Evolutionary conservation across 805 yeast species (phyloP).

Genomic region (Wickerhamiella cacticola): DNA sequence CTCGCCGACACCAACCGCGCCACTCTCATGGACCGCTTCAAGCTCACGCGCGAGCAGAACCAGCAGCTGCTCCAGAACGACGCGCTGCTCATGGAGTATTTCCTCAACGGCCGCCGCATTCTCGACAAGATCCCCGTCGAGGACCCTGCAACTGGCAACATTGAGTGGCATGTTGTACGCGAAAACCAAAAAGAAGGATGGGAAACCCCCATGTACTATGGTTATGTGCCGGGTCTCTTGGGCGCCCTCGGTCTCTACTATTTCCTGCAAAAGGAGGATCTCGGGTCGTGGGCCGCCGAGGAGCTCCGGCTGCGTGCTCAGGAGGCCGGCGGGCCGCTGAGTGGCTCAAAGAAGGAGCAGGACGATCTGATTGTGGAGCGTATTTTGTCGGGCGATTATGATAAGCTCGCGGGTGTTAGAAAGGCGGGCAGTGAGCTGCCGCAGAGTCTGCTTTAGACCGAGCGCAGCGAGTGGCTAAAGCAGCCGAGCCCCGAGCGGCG

Average conservation of each 20-base stretch:
- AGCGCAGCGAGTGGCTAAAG: no score
- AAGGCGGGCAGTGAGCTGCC: conserved; percentile 30
- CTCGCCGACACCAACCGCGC: conserved; percentile 47
- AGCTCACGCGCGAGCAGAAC: conserved; percentile 41
- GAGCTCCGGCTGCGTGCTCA: conserved; percentile 67
- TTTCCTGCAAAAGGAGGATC: conserved; percentile 41
- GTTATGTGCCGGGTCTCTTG: conserved; percentile 59
- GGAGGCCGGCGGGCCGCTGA: conserved; percentile 41
- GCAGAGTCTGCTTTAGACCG: conserved; percentile 21
- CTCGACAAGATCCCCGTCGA: conserved; percentile 76
- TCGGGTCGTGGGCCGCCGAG: conserved; percentile 69
- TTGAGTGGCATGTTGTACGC: conserved; percentile 66
- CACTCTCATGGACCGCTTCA: conserved; percentile 35
- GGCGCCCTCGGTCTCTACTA: conserved; percentile 41
- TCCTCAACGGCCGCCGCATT: conserved; percentile 47
- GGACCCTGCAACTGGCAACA: conserved; percentile 64
- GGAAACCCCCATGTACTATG: conserved; percentile 62
- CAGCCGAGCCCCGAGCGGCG: no score
- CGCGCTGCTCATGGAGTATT: conserved; percentile 42
- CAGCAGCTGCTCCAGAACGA: conserved; percentile 50
- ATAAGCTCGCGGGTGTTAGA: conserved; percentile 35
- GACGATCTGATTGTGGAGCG: conserved; percentile 72
- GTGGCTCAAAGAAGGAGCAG: conserved; percentile 43
- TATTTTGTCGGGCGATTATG: conserved; percentile 75
- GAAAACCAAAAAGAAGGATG: conserved; percentile 73